A percentile compares a stretch with the other conserved stretches of the same genome.
Conservation (phyloP, 495 filamentous ascomycete species). For the Xylaria telfairii region DNA sequence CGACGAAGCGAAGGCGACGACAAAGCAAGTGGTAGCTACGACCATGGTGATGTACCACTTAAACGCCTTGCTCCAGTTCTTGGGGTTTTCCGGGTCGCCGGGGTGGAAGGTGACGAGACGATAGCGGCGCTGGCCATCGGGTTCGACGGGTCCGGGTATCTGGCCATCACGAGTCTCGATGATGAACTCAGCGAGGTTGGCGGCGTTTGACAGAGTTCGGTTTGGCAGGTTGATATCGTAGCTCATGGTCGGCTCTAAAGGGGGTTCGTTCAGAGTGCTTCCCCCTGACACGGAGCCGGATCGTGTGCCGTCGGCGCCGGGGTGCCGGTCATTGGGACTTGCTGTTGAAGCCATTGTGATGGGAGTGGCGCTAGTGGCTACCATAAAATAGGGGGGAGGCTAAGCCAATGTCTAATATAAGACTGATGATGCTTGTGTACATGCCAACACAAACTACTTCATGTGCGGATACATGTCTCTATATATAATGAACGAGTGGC, state of each 20-base stretch:
- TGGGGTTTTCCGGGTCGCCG: slow-evolving; percentile 70
- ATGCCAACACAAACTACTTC: background rate
- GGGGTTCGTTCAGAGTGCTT: slow-evolving; percentile 13
- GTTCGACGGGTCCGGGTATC: slow-evolving; percentile 64
- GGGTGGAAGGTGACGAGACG: slow-evolving; percentile 76
- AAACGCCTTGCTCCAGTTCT: slow-evolving; percentile 68
- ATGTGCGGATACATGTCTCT: background rate
- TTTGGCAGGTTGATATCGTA: slow-evolving; percentile 64
- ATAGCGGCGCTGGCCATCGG: slow-evolving; percentile 62
- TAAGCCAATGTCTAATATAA: background rate
- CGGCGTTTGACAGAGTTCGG: slow-evolving; percentile 63
- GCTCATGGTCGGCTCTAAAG: slow-evolving; percentile 12
- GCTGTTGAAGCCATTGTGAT: slow-evolving; percentile 1
- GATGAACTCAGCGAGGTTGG: slow-evolving; percentile 69
- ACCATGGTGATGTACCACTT: slow-evolving; percentile 76
- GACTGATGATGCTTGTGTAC: background rate
- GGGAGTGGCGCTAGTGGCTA: background rate
- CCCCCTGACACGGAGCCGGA: slow-evolving; percentile 1
- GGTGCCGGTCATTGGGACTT: background rate
- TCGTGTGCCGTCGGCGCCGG: background rate
- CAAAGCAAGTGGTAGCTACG: slow-evolving; percentile 68
- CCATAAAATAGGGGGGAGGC: background rate
- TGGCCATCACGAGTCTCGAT: slow-evolving; percentile 63
- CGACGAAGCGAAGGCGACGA: slow-evolving; percentile 67
- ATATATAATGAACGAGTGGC: slow-evolving; percentile 10